Evolutionary conservation across 495 filamentous ascomycete genomes (phyloP).

Genomic region (Talaromyces liani): DNA sequence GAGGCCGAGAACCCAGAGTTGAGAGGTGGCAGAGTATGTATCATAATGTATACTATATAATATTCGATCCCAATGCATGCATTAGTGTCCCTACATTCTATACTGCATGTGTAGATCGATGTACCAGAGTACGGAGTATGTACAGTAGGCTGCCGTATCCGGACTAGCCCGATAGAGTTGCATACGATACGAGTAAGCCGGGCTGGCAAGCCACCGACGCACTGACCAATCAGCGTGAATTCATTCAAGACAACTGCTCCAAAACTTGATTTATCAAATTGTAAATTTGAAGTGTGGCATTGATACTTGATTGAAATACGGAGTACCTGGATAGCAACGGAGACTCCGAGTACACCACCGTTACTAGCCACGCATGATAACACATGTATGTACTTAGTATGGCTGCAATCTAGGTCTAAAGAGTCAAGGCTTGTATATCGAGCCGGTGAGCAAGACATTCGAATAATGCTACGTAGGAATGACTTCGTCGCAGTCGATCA

Average conservation of each 20-base stretch:
- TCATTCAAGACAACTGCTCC: not conserved
- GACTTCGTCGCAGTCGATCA: not conserved
- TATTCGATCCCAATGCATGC: not conserved
- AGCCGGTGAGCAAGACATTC: not conserved
- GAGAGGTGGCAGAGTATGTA: not conserved
- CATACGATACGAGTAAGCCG: not conserved
- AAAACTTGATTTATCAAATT: not conserved
- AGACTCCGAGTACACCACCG: too few relatives aligned
- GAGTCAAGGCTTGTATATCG: not conserved
- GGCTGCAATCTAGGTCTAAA: not conserved
- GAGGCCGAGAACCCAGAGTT: conserved; percentile 25
- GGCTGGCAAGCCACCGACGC: not conserved
- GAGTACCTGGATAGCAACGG: not conserved
- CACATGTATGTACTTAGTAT: too few relatives aligned
- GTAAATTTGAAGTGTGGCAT: not conserved
- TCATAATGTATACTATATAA: not conserved
- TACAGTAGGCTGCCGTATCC: not conserved
- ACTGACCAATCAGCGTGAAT: not conserved
- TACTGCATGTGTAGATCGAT: not conserved
- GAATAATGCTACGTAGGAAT: not conserved
- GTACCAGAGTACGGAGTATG: not conserved
- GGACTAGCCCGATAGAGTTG: not conserved
- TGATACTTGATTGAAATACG: too few relatives aligned
- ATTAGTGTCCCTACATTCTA: not conserved
- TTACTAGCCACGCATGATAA: too few relatives aligned